A percentile compares a stretch with the other conserved stretches of the same genome.
Conservation (phyloP, 306 rosid genomes). For the Corylus heterophylla region DNA sequence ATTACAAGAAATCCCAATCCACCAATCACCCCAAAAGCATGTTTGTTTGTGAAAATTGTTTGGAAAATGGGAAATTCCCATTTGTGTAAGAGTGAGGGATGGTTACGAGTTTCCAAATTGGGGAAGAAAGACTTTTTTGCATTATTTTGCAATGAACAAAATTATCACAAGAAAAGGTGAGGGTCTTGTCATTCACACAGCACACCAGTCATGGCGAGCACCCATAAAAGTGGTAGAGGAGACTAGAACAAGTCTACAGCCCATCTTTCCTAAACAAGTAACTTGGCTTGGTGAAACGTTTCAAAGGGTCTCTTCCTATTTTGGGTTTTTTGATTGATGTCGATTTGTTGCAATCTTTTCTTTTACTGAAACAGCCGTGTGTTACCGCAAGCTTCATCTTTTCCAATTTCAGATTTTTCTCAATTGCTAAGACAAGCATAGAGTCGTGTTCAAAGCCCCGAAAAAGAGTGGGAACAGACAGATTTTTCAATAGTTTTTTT, state of each 20-base stretch:
- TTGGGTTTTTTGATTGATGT: conserved; percentile 35
- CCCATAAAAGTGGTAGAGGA: conserved; percentile 28
- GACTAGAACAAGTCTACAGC: conserved; percentile 10
- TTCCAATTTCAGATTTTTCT: conserved; percentile 29
- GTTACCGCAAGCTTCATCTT: conserved; percentile 26
- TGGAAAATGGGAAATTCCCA: conserved; percentile 28
- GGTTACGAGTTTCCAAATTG: conserved; percentile 43
- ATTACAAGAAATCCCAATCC: too few species aligned
- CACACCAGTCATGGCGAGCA: conserved; percentile 20
- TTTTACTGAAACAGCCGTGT: conserved; percentile 10
- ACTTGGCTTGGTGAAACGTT: conserved; percentile 14
- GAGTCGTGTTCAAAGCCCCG: conserved; percentile 17
- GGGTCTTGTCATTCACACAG: conserved; percentile 38
- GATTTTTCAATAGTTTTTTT: background rate
- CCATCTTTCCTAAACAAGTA: conserved; percentile 35
- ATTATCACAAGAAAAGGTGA: conserved; percentile 28
- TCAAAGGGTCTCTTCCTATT: conserved; percentile 15
- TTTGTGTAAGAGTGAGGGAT: conserved; percentile 14
- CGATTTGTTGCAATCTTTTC: conserved; percentile 31
- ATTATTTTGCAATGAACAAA: conserved; percentile 23
- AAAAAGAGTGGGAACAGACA: conserved; percentile 7
- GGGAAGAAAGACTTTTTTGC: conserved; percentile 41
- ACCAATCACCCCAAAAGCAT: background rate
- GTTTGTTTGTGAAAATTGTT: conserved; percentile 24
- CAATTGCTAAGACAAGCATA: conserved; percentile 26